Conservation (phyloP, 1,284 basidiomycete species). For the Malassezia caprae region DNA sequence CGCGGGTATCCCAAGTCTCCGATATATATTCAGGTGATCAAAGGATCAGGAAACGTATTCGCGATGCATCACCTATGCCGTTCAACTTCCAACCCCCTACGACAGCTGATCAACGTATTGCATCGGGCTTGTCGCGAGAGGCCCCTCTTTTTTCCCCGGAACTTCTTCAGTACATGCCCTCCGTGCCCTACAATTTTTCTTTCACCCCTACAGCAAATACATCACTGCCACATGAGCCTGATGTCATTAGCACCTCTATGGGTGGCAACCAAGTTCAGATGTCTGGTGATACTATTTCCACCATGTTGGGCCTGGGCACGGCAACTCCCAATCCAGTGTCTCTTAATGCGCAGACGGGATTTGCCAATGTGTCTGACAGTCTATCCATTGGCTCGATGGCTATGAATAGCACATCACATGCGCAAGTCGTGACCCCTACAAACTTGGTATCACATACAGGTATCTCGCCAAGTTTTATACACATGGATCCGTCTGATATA, state of each 20-base stretch:
- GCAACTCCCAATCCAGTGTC: not conserved
- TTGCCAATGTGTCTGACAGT: not conserved
- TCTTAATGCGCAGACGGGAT: not conserved
- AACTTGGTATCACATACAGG: not conserved
- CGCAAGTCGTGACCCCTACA: not conserved
- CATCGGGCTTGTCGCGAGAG: constrained; percentile 42
- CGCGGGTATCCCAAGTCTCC: not conserved
- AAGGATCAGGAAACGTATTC: constrained; percentile 29
- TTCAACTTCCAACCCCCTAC: constrained; percentile 28
- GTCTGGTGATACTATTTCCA: not conserved
- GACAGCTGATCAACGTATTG: constrained; percentile 41
- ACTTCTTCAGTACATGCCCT: constrained; percentile 27
- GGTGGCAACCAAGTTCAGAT: not conserved
- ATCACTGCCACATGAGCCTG: not conserved
- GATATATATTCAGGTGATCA: not conserved
- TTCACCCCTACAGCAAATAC: constrained; percentile 19
- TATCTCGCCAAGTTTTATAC: constrained; percentile 5
- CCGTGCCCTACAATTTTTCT: constrained; percentile 31
- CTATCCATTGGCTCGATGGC: not conserved
- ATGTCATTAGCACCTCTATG: not conserved
- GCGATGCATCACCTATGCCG: constrained; percentile 36
- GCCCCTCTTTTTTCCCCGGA: constrained; percentile 24
- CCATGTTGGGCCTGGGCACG: not conserved
- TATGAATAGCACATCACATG: not conserved
- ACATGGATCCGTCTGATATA: constrained; percentile 11